Evolutionary conservation across 2,329 filamentous ascomycete species (phyloP).

Genomic region (Davidsoniella eucalypti): DNA sequence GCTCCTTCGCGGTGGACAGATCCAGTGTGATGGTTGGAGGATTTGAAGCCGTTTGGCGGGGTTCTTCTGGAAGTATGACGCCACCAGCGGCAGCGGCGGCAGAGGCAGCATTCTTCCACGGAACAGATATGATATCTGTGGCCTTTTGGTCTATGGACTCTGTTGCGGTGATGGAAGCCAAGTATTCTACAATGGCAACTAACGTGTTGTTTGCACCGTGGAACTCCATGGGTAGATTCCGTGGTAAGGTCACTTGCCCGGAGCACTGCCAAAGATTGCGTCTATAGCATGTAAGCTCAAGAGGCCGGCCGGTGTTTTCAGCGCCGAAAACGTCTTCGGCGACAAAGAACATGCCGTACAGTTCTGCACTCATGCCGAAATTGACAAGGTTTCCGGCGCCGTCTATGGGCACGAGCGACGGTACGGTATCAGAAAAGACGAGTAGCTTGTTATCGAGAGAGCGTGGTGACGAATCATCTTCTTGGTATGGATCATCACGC

Average conservation of each 20-base stretch:
- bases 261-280: slow-evolving; percentile 92
- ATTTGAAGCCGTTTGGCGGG: slow-evolving; percentile 29
- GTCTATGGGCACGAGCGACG: slow-evolving; percentile 47
- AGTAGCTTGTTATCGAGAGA: slow-evolving; percentile 54
- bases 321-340: slow-evolving; percentile 63
- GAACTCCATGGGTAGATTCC: slow-evolving; percentile 6
- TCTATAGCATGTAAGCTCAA: slow-evolving; percentile 86
- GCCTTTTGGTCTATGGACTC: slow-evolving; percentile 86
- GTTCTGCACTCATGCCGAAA: slow-evolving; percentile 52
- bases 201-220: slow-evolving; percentile 23
- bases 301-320: slow-evolving; percentile 38
- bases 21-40: slow-evolving; percentile 41
- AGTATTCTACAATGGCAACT: slow-evolving; percentile 59
- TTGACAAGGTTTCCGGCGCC: slow-evolving; percentile 47
- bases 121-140: slow-evolving; percentile 91
- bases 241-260: slow-evolving; percentile 54
- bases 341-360: slow-evolving; percentile 80
- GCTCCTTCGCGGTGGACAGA: slow-evolving; percentile 41
- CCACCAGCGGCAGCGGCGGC: slow-evolving; percentile 17
- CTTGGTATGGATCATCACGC: slow-evolving; percentile 17
- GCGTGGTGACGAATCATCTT: slow-evolving; percentile 32
- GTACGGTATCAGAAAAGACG: slow-evolving; percentile 50
- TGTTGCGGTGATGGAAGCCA: slow-evolving; percentile 66
- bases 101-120: slow-evolving; percentile 70
- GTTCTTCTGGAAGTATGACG: slow-evolving; percentile 27